Conservation (phyloP, 208 protist genomes). For the Trypanosoma scelopori region DNA sequence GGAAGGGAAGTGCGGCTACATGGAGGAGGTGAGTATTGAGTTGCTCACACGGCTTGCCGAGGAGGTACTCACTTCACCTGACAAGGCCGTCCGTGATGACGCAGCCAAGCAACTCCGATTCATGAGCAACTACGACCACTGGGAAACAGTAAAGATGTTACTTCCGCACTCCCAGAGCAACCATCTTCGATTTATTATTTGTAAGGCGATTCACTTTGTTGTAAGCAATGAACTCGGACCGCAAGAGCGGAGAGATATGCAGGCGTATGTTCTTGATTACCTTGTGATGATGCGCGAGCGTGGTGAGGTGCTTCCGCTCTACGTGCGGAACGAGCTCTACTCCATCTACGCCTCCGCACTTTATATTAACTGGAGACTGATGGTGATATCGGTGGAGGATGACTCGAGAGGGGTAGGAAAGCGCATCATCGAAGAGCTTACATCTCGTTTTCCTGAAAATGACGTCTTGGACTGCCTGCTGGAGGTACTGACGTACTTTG, state of each 20-base stretch:
- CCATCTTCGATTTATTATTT: conserved; percentile 80
- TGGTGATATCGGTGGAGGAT: conserved; percentile 36
- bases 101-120: conserved; percentile 68
- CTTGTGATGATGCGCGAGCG: conserved; percentile 30
- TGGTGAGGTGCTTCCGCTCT: conserved; percentile 55
- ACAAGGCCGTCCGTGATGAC: conserved; percentile 52
- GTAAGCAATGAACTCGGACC: conserved; percentile 87
- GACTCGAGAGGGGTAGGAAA: conserved; percentile 20
- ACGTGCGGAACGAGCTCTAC: conserved; percentile 67
- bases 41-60: conserved; percentile 37
- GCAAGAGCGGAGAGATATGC: conserved; percentile 69
- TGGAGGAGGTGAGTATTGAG: conserved; percentile 34
- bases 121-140: conserved; percentile 81
- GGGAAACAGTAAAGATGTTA: conserved; percentile 61
- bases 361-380: conserved; percentile 79
- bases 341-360: conserved; percentile 68
- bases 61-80: conserved; percentile 50
- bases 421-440: conserved; percentile 50
- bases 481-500: conserved; percentile 75
- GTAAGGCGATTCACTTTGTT: conserved; percentile 82
- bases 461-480: conserved; percentile 74
- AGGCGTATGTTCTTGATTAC: conserved; percentile 65
- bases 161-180: conserved; percentile 55
- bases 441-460: conserved; percentile 40
- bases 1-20: conserved; percentile 1